Evolutionary conservation across 2,329 filamentous ascomycete genomes (phyloP).

Genomic region (Trichoderma polysporum): DNA sequence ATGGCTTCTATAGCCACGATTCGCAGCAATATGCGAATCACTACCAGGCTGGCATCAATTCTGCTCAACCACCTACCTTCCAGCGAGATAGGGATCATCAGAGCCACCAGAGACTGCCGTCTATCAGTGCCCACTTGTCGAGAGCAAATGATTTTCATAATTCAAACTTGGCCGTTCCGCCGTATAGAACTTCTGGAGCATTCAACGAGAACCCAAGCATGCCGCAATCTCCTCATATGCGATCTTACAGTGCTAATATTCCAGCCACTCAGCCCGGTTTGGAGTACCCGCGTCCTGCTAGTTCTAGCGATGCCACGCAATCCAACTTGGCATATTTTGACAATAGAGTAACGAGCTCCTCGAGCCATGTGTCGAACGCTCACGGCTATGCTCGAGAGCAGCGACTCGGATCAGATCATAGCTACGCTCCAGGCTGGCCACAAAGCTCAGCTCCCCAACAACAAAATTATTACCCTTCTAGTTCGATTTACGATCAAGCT

Average conservation of each 20-base stretch:
- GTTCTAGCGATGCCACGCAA: constrained; percentile 23
- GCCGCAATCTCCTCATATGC: constrained; percentile 26
- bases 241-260: constrained; percentile 28
- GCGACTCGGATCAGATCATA: neutral
- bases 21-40: neutral
- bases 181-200: neutral
- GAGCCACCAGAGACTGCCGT: constrained; percentile 27
- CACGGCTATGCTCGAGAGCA: constrained; percentile 1
- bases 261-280: constrained; percentile 20
- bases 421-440: neutral
- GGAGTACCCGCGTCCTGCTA: constrained; percentile 24
- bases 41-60: neutral
- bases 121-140: constrained; percentile 28
- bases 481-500: constrained; percentile 3
- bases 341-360: neutral
- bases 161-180: neutral
- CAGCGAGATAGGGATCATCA: constrained; percentile 2
- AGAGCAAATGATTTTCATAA: neutral
- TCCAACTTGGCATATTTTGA: constrained; percentile 6
- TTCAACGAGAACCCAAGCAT: neutral
- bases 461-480: constrained; percentile 1
- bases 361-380: constrained; percentile 12
- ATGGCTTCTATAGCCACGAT: neutral
- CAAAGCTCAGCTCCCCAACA: neutral
- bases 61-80: neutral